A percentile compares a stretch with the other conserved stretches of the same genome.
phyloP scores from a whole-genome alignment of 371 early-diverging fungal genomes.

The Actinomucor elegans region DNA sequence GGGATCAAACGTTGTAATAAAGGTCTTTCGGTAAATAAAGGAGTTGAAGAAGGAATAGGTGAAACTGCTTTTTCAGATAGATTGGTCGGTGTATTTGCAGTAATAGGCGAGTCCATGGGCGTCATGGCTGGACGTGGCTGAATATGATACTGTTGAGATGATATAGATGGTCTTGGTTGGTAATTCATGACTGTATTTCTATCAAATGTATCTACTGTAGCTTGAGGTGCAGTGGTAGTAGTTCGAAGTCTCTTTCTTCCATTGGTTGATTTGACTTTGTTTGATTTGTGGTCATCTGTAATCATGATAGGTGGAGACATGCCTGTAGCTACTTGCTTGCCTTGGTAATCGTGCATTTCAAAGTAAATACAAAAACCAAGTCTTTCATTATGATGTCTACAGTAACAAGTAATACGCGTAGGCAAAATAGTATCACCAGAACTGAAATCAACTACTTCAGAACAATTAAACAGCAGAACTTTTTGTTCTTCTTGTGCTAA shows the following conservation, averaged over 20 bases:
- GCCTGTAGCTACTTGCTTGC: slow-evolving; percentile 76
- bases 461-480: slow-evolving; percentile 82
- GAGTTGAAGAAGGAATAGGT: slow-evolving; percentile 32
- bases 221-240: not conserved
- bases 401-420: slow-evolving; percentile 93
- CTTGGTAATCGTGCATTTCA: slow-evolving; percentile 67
- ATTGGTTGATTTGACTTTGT: slow-evolving; percentile 59
- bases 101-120: slow-evolving; percentile 1
- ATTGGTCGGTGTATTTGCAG: not conserved
- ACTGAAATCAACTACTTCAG: slow-evolving; percentile 82
- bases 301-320: slow-evolving; percentile 92
- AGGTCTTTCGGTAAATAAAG: slow-evolving; percentile 52
- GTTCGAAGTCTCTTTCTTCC: slow-evolving; percentile 48
- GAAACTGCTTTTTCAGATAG: not conserved
- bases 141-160: slow-evolving; percentile 13
- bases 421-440: slow-evolving; percentile 89
- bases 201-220: not conserved
- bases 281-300: slow-evolving; percentile 94
- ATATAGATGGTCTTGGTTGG: too few species aligned
- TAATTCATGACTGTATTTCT: too few species aligned
- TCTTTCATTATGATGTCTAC: slow-evolving; percentile 90
- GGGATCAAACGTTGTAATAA: slow-evolving; percentile 65
- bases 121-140: slow-evolving; percentile 19
- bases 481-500: slow-evolving; percentile 67
- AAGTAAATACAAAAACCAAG: slow-evolving; percentile 86